These are phyloP conservation scores for Xanthoparmelia taractica DNA, from an alignment of 495 filamentous ascomycete species.

Conservation along the genomic window DNA sequence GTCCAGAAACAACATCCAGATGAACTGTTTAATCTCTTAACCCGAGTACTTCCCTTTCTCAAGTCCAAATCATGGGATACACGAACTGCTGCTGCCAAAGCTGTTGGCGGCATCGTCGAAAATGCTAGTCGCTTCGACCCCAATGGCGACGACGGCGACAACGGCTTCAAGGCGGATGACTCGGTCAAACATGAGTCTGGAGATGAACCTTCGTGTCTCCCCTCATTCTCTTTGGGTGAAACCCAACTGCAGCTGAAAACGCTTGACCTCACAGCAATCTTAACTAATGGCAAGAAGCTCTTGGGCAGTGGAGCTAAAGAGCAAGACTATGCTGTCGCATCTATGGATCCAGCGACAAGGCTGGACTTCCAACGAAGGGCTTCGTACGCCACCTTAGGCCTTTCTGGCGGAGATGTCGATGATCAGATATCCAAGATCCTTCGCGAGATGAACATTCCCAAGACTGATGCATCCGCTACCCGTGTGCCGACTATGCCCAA, in stretches of 20 bases:
- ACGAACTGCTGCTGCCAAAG: constrained; percentile 79
- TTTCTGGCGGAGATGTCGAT: constrained; percentile 77
- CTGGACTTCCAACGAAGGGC: constrained; percentile 84
- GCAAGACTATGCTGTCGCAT: constrained; percentile 70
- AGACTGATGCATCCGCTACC: constrained; percentile 34
- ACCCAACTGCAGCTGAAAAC: constrained; percentile 61
- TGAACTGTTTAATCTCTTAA: constrained; percentile 93
- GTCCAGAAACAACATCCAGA: constrained; percentile 96
- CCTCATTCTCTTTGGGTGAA: constrained; percentile 28
- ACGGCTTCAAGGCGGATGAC: constrained; percentile 50
- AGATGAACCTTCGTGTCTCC: constrained; percentile 30
- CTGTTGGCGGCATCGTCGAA: constrained; percentile 83
- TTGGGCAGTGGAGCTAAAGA: constrained; percentile 78
- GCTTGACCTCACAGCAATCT: constrained; percentile 69
- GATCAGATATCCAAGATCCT: constrained; percentile 61
- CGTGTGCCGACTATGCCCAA: constrained; percentile 41
- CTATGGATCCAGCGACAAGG: constrained; percentile 69
- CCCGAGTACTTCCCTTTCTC: constrained; percentile 87
- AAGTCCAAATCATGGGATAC: constrained; percentile 94
- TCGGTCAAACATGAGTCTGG: constrained; percentile 37
- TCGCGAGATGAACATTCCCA: constrained; percentile 51
- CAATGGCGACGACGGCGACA: constrained; percentile 60
- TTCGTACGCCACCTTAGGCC: constrained; percentile 70
- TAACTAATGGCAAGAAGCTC: constrained; percentile 73
- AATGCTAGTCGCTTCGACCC: constrained; percentile 85